These are phyloP conservation scores for Plicaturopsis crispa DNA, from an alignment of 768 basidiomycete genomes.

Conservation along the genomic window DNA sequence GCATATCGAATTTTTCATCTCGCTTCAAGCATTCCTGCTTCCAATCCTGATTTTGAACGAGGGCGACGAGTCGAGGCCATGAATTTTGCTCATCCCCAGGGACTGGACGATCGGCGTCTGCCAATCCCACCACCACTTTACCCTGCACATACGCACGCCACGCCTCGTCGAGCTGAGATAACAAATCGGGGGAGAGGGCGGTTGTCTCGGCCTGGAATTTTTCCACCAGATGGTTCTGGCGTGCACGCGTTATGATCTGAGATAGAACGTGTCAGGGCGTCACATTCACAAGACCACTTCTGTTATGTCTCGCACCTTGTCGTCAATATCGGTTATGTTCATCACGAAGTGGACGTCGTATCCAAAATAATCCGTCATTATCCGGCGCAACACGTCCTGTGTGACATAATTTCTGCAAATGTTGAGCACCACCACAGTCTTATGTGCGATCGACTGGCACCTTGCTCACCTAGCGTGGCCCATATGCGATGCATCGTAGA, in stretches of 20 bases:
- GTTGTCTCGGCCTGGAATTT: constrained; percentile 48
- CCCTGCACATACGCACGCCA: constrained; percentile 61
- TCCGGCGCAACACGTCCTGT: constrained; percentile 84
- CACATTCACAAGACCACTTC: background rate
- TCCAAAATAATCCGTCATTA: constrained; percentile 92
- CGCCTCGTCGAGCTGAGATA: constrained; percentile 49
- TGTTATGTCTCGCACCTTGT: constrained; percentile 81
- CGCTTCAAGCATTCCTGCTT: constrained; percentile 62
- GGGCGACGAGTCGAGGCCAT: constrained; percentile 50
- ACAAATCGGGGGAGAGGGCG: constrained; percentile 46
- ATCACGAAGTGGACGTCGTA: constrained; percentile 98
- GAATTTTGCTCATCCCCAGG: constrained; percentile 37
- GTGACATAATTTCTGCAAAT: constrained; percentile 90
- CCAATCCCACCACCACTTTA: constrained; percentile 59
- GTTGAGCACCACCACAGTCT: no score
- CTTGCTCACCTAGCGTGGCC: constrained; percentile 83
- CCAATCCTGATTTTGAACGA: constrained; percentile 51
- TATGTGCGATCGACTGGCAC: background rate
- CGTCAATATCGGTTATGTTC: constrained; percentile 99
- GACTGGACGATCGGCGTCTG: constrained; percentile 35
- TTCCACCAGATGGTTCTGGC: constrained; percentile 69
- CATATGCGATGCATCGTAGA: constrained; percentile 98
- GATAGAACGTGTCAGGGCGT: background rate
- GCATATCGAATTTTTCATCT: constrained; percentile 92
- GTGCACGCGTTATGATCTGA: constrained; percentile 84